Base-by-base conservation (phyloP, 75 land plant species). In the Gnetum montanum region DNA sequence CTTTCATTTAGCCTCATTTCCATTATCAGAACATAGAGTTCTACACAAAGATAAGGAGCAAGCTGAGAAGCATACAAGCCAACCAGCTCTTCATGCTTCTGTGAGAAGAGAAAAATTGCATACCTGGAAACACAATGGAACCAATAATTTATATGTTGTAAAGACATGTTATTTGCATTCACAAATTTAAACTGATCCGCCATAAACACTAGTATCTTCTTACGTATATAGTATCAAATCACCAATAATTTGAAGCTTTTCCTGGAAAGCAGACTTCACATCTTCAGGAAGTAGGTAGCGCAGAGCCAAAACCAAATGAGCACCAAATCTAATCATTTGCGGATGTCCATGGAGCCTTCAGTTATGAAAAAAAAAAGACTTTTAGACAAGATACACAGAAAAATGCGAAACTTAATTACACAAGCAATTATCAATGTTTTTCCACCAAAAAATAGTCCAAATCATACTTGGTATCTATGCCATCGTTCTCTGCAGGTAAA, bases 51-150 rank as follows among this genome's bases (percentile, higher is more conserved):
- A 58, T 95, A 85, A 34, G 70, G 81, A 29, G 99, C 83, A 38
- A 95, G 82, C 60, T 90, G 91, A 45, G 97, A 86, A 59, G 99
- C 97, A 79, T 95, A 95, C 6, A 85, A 60, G 4, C 99, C 99
- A 66, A 95, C 92, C 64, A 86, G 67, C 58, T 90, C 99, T 59
- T 95, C 99, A 48, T 71, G 87, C 15, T 76, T 69, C 74, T 74
- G 70, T n/a, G 92, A 75, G 49, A 95, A 95, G 36, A 95, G 69
- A 57, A 80, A 90, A 71, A 95, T 86, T 19, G 78, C 75, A 67
- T 90, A 90, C 80, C 96, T 90, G 68, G 27, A 59, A 66, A 40
- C 16, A 6, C 26, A 27, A 26, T 52, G n/a, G n/a, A n/a, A n/a
- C n/a, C n/a, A n/a, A n/a, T n/a, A 15, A 48, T n/a, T n/a, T n/a